Conservation (phyloP, 1,139 yeast species). For the Debaryomyces psychrophilus region DNA sequence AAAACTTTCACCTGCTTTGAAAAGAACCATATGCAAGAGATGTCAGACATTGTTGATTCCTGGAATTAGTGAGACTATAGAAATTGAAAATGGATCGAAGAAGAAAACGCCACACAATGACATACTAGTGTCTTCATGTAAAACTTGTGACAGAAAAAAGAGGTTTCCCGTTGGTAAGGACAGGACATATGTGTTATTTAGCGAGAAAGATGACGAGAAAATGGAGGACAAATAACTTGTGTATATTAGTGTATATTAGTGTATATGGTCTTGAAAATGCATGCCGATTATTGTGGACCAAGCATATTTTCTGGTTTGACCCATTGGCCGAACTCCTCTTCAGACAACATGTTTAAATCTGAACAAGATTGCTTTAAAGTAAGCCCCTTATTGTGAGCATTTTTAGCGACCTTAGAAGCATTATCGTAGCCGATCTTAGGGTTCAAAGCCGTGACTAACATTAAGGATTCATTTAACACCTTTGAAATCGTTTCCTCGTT, state of each 20-base stretch:
- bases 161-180: slow-evolving; percentile 41
- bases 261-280: slow-evolving; percentile 1
- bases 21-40: slow-evolving; percentile 61
- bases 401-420: slow-evolving; percentile 93
- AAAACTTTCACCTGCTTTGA: slow-evolving; percentile 61
- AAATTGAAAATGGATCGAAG: slow-evolving; percentile 33
- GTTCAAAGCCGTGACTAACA: slow-evolving; percentile 94
- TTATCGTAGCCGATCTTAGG: slow-evolving; percentile 94
- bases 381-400: slow-evolving; percentile 92
- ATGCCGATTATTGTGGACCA: slow-evolving; percentile 62
- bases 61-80: slow-evolving; percentile 44
- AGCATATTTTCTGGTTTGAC: slow-evolving; percentile 95
- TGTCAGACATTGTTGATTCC: slow-evolving; percentile 55
- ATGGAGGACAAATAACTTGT: background rate
- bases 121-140: slow-evolving; percentile 34
- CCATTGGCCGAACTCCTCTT: slow-evolving; percentile 86
- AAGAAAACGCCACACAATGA: slow-evolving; percentile 29
- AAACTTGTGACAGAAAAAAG: slow-evolving; percentile 27
- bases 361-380: slow-evolving; percentile 87
- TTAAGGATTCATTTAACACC: slow-evolving; percentile 82
- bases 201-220: slow-evolving; percentile 28
- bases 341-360: slow-evolving; percentile 75
- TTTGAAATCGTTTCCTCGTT: slow-evolving; percentile 80
- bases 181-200: slow-evolving; percentile 31
- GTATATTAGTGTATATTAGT: slow-evolving; percentile 6